These are phyloP conservation scores for Pholiota molesta DNA, from an alignment of 768 basidiomycete genomes.

Conservation along the genomic window DNA sequence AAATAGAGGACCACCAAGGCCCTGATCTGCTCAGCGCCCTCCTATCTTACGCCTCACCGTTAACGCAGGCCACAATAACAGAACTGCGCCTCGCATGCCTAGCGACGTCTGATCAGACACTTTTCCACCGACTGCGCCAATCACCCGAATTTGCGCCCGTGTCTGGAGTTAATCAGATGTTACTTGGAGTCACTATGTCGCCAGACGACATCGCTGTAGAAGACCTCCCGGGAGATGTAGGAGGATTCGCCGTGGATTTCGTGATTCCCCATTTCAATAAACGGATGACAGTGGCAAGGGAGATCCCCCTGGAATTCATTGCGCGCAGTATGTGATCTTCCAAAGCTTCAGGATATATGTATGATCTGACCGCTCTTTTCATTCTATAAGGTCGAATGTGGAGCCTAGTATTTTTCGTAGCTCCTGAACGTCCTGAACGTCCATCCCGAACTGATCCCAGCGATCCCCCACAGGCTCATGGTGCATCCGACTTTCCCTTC, in stretches of 20 bases:
- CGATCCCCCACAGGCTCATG: constrained; percentile 38
- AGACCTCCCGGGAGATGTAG: constrained; percentile 51
- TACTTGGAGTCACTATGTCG: constrained; percentile 44
- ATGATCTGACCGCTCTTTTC: not conserved
- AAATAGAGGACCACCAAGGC: constrained; percentile 30
- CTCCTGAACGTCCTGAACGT: constrained; percentile 23
- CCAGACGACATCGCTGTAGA: constrained; percentile 60
- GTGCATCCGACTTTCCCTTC: constrained; percentile 53
- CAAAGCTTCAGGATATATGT: not conserved
- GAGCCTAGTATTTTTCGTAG: constrained; percentile 48
- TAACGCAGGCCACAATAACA: constrained; percentile 44
- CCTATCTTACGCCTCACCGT: constrained; percentile 52
- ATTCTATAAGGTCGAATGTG: constrained; percentile 54
- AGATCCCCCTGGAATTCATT: constrained; percentile 65
- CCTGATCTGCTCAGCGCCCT: constrained; percentile 52
- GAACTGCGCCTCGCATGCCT: constrained; percentile 74
- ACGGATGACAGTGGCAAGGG: constrained; percentile 65
- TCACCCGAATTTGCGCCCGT: constrained; percentile 55
- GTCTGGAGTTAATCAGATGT: constrained; percentile 55
- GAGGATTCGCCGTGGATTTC: constrained; percentile 57
- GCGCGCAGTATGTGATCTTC: constrained; percentile 43
- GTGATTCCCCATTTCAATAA: constrained; percentile 64
- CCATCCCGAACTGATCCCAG: not conserved
- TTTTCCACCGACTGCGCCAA: constrained; percentile 61
- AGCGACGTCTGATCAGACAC: constrained; percentile 57